Base-by-base conservation (phyloP, 768 basidiomycete species). In the Trichaptum fuscoviolaceum region DNA sequence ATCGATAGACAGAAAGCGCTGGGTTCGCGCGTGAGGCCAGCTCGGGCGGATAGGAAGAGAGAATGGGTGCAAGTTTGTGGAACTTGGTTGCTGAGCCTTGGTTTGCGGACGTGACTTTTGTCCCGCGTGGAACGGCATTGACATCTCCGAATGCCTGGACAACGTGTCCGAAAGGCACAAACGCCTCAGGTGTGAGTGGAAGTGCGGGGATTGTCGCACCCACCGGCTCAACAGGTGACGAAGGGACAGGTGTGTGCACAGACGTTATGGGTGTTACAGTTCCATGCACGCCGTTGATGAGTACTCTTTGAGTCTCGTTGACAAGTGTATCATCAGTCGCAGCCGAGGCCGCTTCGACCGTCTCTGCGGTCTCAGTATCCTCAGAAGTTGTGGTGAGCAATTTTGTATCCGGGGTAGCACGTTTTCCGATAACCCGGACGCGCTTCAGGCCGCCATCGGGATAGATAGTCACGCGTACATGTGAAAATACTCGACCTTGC, bases 361-460 rank as follows among this genome's bases (percentile, higher is more conserved):
- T 66, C 65, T 20, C 23, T 61, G 15, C 30, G 3, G 5, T 17
- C 59, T 34, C 15, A 9, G 23, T 20, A 3, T 5, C 59, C 59
- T 61, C 25, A 15, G 36, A 23, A 1, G 30, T 26, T 35, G 64
- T 25, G 18, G 35, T 68, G 65, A 68, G 26, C 26, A 35, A 61
- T 52, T 66, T 36, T 64, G 62, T 65, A 27, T 67, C 62, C 35
- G 67, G 71, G 27, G 72, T 74, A 58, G 81, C 82, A 62, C 85
- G 83, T 64, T 82, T 78, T 6, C 97, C 94, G 69, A 87, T 80
- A 62, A 97, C 76, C 67, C 97, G 85, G n/a, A 99, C 81, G 25
- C 97, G 86, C 78, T 99, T 99, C 73, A 98, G 78, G 26, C 97
- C 97, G 58, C 97, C 97, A 72, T 99, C 96, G 0, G 97, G 97